phyloP scores from a whole-genome alignment of 208 protist genomes.

The Acanthamoeba lenticulata region DNA sequence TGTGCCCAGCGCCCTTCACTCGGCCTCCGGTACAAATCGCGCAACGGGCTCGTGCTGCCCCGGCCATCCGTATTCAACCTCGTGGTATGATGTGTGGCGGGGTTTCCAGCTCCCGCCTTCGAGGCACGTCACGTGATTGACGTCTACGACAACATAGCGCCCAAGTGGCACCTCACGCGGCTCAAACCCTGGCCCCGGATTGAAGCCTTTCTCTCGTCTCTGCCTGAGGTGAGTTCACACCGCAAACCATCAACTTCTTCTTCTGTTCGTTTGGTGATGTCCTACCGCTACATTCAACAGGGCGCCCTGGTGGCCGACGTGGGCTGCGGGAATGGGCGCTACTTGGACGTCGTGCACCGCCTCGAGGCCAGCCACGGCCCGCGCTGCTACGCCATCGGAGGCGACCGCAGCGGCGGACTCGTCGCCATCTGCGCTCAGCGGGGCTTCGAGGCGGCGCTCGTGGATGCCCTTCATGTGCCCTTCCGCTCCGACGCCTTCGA shows the following conservation, averaged over 20 bases:
- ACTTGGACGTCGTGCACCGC: slow-evolving; percentile 70
- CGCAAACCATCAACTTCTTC: background rate
- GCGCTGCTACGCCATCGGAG: background rate
- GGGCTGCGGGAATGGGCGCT: slow-evolving; percentile 84
- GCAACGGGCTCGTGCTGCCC: background rate
- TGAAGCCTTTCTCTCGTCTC: slow-evolving; percentile 7
- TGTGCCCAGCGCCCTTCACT: background rate
- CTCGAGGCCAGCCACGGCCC: background rate
- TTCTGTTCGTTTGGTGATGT: background rate
- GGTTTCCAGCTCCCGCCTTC: background rate
- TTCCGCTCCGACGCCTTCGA: slow-evolving; percentile 37
- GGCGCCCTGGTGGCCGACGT: slow-evolving; percentile 75
- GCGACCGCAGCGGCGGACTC: slow-evolving; percentile 36
- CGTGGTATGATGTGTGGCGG: too few species aligned
- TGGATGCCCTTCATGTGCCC: slow-evolving; percentile 46
- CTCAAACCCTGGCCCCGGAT: slow-evolving; percentile 52
- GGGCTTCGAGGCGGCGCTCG: slow-evolving; percentile 59
- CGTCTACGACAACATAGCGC: slow-evolving; percentile 30
- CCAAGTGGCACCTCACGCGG: slow-evolving; percentile 10
- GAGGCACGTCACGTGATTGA: slow-evolving; percentile 34
- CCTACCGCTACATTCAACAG: background rate
- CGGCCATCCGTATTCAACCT: background rate
- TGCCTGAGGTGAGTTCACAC: background rate
- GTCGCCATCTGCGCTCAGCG: slow-evolving; percentile 51
- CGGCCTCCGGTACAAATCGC: background rate